Base-by-base conservation (phyloP, 2,329 filamentous ascomycete species). In the Arthrobotrys megalospora region DNA sequence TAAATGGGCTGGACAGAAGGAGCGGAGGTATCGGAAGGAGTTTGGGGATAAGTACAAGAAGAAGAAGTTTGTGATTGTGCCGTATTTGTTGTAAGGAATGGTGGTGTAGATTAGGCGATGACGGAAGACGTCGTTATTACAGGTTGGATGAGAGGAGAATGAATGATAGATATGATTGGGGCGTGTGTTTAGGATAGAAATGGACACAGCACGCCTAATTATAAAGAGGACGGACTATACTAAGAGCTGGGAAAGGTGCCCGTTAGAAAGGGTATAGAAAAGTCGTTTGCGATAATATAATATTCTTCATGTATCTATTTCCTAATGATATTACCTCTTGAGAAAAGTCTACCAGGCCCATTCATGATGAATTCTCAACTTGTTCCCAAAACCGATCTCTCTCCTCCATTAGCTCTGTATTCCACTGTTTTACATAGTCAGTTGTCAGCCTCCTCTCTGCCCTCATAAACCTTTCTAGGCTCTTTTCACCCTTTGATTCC, bases 21-120 rank as follows among this genome's bases (percentile, higher is more conserved):
- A 99, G 88, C 89, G 87, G 83, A 90, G 93, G 71, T 96, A 97
- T 84, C 90, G 96, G 82, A 91, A 92, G 85, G 93, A 97, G 84
- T 97, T 98, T 85, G 92, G 92, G 47, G 92, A 94, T 84, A 92
- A 91, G 85, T 99, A 99, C 86, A 94, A 95, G 91, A 94, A 91
- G 87, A 98, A 99, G 93, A 90, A 90, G 83, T 95, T 88, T 83
- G 90, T 89, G 77, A 92, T 97, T 85, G 85, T 97, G 75, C 93
- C 96, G 2, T 86, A 97, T 63, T 88, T 91, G 83, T 96, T 86
- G 48, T 63, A 80, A 32, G 41, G 11, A 50, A 50, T 21, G 11
- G 41, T 45, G n/a, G 24, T 28, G 24, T 28, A 2, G 24, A 28
- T 28, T 28, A 28, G 24, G 24, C 5, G 5, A 5, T 28, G 24